Base-by-base conservation (phyloP, 169 alveolate genomes). In the Eimeria sp. region DNA sequence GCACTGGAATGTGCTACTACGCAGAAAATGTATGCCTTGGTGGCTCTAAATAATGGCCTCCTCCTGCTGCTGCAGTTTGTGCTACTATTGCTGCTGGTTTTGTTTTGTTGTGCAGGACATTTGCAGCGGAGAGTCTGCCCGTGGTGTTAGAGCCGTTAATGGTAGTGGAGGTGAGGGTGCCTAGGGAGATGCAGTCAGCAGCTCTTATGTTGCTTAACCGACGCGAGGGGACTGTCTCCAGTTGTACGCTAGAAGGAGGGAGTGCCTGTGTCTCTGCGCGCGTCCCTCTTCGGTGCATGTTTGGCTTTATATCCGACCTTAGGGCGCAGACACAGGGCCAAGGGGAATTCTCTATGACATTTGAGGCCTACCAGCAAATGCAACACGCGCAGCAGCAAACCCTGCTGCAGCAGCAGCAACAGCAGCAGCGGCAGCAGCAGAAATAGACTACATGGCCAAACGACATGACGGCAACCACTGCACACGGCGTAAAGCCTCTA, bases 291-390 rank as follows among this genome's bases (percentile, higher is more conserved):
- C 98, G 98, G 73, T 89, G 97, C 83, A 99, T 99, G 99, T 99
- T 99, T 93, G 99, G 99, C 34, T 99, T 98, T 97, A 99, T 99
- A 27, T 98, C 99, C 49, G 99, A 99, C 96, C 96, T 99, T 49
- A 97, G 99, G 89, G 95, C 98, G n/a, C 97, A 97, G 80, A 98
- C 99, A 7, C 98, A 98, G 95, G 99, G 99, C 3, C 98, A 98
- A 96, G 99, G 99, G 27, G 99, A 98, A 95, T 99, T 98, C 97
- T 98, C 98, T 20, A 98, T 99, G 99, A 99, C 99, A 95, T 99
- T 98, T 93, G 89, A 97, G 14, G 51, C 97, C 34, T 98, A 98
- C 89, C 98, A 97, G 84, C 98, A 95, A 58, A 98, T 98, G 97
- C 95, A 95, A 67, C 96, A 97, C 75, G 96, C 92, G 16, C 98